Conservation (phyloP, 1,139 yeast species). For the Yamadazyma jaroonii region DNA sequence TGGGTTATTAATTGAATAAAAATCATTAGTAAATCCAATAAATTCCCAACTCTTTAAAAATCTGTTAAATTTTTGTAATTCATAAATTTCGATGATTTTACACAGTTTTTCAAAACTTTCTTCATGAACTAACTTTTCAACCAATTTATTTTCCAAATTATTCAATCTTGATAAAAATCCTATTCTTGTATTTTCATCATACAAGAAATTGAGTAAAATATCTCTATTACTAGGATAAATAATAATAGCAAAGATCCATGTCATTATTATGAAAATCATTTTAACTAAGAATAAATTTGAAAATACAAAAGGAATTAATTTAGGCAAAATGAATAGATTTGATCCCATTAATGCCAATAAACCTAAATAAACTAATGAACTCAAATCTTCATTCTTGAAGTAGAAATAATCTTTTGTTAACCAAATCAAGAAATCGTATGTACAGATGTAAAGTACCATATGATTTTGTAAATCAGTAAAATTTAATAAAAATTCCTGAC, state of each 20-base stretch:
- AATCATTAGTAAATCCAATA: constrained; percentile 55
- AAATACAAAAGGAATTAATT: constrained; percentile 26
- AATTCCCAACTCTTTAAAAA: constrained; percentile 56
- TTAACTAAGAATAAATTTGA: constrained; percentile 21
- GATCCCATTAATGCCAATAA: constrained; percentile 23
- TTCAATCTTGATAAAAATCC: constrained; percentile 45
- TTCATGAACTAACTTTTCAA: constrained; percentile 12
- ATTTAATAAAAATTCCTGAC: constrained; percentile 75
- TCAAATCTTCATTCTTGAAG: constrained; percentile 62
- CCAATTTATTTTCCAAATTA: constrained; percentile 32
- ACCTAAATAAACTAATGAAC: constrained; percentile 50
- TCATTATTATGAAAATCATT: constrained; percentile 27
- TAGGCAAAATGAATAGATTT: constrained; percentile 32
- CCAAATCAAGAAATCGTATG: constrained; percentile 56
- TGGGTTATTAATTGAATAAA: constrained; percentile 44
- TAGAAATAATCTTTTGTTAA: constrained; percentile 57
- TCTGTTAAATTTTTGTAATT: constrained; percentile 57
- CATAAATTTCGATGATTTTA: constrained; percentile 63
- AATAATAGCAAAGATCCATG: constrained; percentile 52
- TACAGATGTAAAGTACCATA: constrained; percentile 64
- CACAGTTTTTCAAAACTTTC: constrained; percentile 10
- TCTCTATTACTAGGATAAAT: constrained; percentile 58
- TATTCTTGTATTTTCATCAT: constrained; percentile 62
- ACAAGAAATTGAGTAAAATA: constrained; percentile 39
- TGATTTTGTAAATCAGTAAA: constrained; percentile 83